Percentiles rank a stretch among this genome's conserved stretches.
These are phyloP conservation scores for Pyrenochaeta sp. DNA, from an alignment of 2,329 filamentous ascomycete genomes.

Conservation along the genomic window DNA sequence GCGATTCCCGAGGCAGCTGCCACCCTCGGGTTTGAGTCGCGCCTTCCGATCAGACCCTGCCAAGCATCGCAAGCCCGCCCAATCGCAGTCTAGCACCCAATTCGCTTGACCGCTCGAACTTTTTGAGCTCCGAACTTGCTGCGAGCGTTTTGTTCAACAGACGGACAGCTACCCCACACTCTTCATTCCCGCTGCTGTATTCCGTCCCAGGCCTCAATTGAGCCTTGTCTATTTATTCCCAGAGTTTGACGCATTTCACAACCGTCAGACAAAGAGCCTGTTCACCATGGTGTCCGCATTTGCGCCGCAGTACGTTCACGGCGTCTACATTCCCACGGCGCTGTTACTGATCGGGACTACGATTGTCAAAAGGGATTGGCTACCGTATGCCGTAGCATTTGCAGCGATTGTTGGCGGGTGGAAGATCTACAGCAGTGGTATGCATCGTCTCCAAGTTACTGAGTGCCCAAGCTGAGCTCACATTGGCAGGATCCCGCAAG, in stretches of 20 bases:
- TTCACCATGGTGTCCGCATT: constrained; percentile 22
- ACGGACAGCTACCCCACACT: constrained; percentile 8
- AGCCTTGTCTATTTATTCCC: neutral
- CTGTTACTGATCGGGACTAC: constrained; percentile 68
- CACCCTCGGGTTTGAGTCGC: neutral
- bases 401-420: constrained; percentile 72
- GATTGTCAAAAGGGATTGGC: constrained; percentile 72
- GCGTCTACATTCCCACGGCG: constrained; percentile 83
- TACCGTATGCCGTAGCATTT: constrained; percentile 73
- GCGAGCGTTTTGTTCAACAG: constrained; percentile 15
- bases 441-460: constrained; percentile 43
- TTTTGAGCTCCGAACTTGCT: constrained; percentile 22
- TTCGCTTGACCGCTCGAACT: constrained; percentile 19
- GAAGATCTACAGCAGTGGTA: constrained; percentile 77
- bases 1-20: constrained; percentile 16
- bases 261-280: neutral
- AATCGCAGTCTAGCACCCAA: constrained; percentile 13
- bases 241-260: neutral
- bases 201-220: constrained; percentile 1
- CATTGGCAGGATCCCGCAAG: constrained; percentile 55
- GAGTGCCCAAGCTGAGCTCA: neutral
- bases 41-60: constrained; percentile 21
- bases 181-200: neutral
- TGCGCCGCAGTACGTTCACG: constrained; percentile 73
- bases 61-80: constrained; percentile 25